Conservation (phyloP, 108 stramenopile species). For the Nitzschia putrida region DNA sequence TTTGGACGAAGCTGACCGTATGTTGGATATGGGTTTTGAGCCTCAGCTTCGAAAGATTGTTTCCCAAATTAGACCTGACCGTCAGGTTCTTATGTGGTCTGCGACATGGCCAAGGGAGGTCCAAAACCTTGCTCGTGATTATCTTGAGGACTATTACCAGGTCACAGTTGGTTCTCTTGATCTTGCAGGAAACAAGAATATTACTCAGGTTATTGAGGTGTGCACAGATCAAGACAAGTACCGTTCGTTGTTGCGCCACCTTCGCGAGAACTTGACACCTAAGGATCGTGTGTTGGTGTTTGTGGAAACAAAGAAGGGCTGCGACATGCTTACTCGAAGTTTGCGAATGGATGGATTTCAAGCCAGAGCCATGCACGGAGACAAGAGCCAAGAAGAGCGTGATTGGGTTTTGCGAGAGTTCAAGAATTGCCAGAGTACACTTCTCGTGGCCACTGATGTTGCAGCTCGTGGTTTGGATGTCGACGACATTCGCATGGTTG, state of each 20-base stretch:
- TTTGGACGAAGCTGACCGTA: constrained; percentile 92
- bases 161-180: constrained; percentile 98
- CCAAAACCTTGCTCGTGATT: constrained; percentile 92
- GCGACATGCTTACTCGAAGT: constrained; percentile 91
- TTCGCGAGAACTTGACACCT: constrained; percentile 74
- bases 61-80: constrained; percentile 93
- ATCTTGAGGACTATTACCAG: constrained; percentile 88
- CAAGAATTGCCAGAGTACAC: constrained; percentile 77
- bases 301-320: constrained; percentile 97
- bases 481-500: constrained; percentile 72
- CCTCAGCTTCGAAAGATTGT: constrained; percentile 97
- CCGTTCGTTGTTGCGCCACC: constrained; percentile 68
- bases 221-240: constrained; percentile 94
- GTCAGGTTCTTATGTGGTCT: constrained; percentile 98
- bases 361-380: constrained; percentile 96
- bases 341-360: constrained; percentile 90
- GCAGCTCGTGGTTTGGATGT: constrained; percentile 93
- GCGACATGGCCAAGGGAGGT: constrained; percentile 99
- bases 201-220: constrained; percentile 94
- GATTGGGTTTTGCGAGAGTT: constrained; percentile 97
- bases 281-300: constrained; percentile 94
- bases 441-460: constrained; percentile 98
- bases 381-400: constrained; percentile 98
- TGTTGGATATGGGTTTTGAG: constrained; percentile 94
- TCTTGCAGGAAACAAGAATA: constrained; percentile 95